Conservation (phyloP, 345 rosid genomes). For the Murraya koenigii region DNA sequence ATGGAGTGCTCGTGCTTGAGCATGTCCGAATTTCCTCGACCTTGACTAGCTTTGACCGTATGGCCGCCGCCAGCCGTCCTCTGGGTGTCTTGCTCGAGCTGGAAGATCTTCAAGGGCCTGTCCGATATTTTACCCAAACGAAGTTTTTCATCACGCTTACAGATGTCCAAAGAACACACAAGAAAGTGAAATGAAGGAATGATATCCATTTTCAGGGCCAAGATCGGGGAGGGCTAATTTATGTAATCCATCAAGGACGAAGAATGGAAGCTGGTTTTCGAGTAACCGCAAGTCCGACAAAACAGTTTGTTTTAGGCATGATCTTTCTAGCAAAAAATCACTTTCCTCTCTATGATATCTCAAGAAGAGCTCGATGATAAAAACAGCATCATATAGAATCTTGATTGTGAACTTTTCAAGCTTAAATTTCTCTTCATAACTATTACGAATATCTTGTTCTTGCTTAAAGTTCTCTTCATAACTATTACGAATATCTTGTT, state of each 20-base stretch:
- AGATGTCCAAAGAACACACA: too few relatives aligned
- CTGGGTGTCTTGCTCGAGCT: too few relatives aligned
- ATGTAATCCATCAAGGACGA: not conserved
- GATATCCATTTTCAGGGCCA: too few relatives aligned
- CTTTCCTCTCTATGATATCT: too few relatives aligned
- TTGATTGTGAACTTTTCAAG: not conserved
- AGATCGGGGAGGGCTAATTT: not conserved
- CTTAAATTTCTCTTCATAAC: not conserved
- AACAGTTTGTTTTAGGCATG: accelerated
- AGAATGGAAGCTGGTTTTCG: not conserved
- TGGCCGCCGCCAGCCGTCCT: too few relatives aligned
- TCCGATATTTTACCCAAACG: not conserved
- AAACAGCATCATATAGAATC: not conserved
- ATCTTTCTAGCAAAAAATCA: not conserved
- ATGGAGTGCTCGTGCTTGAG: too few relatives aligned
- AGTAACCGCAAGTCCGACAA: not conserved
- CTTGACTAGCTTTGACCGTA: too few relatives aligned
- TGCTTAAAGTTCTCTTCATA: too few relatives aligned
- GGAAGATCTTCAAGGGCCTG: too few relatives aligned
- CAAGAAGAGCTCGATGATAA: not conserved
- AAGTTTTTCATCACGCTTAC: accelerated
- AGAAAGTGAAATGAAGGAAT: too few relatives aligned
- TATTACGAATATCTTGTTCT: not conserved
- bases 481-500: too few relatives aligned
- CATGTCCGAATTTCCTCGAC: too few relatives aligned